Evolutionary conservation across 108 stramenopile species (phyloP).

Genomic region (Poteriospumella lacustris): DNA sequence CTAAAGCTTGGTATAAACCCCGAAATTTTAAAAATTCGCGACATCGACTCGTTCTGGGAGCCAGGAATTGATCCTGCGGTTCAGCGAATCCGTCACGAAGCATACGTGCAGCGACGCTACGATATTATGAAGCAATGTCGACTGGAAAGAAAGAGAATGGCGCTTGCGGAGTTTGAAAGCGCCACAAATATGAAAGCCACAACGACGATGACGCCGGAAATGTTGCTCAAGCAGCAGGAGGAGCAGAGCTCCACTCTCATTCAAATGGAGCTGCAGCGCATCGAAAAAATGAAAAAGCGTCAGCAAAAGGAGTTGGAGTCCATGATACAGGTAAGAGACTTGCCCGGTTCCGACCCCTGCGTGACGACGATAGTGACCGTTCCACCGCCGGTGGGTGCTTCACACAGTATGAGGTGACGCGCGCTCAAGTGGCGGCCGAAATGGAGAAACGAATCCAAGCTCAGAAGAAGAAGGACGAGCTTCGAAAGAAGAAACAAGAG

Average conservation of each 20-base stretch:
- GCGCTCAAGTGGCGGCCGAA: slow-evolving; percentile 27
- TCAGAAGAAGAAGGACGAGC: slow-evolving; percentile 34
- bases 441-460: slow-evolving; percentile 43
- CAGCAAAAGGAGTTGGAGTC: slow-evolving; percentile 64
- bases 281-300: slow-evolving; percentile 56
- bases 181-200: neutral
- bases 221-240: slow-evolving; percentile 48
- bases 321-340: slow-evolving; percentile 47
- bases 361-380: slow-evolving; percentile 30
- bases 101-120: slow-evolving; percentile 59
- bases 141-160: slow-evolving; percentile 47
- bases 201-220: slow-evolving; percentile 43
- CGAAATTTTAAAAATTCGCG: slow-evolving; percentile 55
- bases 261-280: slow-evolving; percentile 53
- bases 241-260: slow-evolving; percentile 52
- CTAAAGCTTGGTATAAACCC: slow-evolving; percentile 60
- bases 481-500: slow-evolving; percentile 40
- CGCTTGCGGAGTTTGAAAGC: slow-evolving; percentile 38
- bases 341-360: too few relatives aligned
- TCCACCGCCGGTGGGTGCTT: neutral
- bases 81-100: slow-evolving; percentile 61
- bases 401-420: slow-evolving; percentile 32
- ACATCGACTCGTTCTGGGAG: slow-evolving; percentile 64
- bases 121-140: slow-evolving; percentile 61
- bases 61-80: slow-evolving; percentile 56